These are phyloP conservation scores for Sequoia sempervirens DNA, from an alignment of 75 land plant genomes.

Conservation along the genomic window DNA sequence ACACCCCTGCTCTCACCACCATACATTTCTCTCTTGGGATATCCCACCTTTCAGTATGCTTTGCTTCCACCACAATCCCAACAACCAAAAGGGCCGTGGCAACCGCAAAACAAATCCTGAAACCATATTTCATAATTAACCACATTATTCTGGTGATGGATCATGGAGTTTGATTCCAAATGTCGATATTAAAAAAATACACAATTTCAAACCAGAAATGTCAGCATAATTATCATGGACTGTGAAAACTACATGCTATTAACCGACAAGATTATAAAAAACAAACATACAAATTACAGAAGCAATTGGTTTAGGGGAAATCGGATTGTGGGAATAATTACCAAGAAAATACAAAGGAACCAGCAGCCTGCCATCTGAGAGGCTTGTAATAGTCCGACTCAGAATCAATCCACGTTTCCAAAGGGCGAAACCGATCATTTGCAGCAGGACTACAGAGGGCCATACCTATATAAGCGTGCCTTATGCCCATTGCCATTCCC, in stretches of 20 bases:
- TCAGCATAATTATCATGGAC: no score
- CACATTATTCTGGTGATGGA: no score
- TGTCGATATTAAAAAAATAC: no score
- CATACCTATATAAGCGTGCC: constrained; percentile 37
- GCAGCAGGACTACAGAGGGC: constrained; percentile 27
- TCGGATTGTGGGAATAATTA: neutral
- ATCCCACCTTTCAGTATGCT: constrained; percentile 41
- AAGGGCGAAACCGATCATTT: constrained; percentile 7
- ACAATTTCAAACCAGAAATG: no score
- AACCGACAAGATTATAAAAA: no score
- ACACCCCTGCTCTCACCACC: constrained; percentile 33
- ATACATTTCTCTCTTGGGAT: constrained; percentile 32
- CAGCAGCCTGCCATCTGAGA: constrained; percentile 48
- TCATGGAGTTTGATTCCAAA: no score
- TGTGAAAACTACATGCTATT: no score
- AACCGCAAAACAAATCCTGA: constrained; percentile 55
- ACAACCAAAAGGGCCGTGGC: constrained; percentile 47
- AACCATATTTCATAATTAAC: neutral
- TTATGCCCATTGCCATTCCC: constrained; percentile 36
- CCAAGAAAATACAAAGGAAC: constrained; percentile 53
- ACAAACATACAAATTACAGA: no score
- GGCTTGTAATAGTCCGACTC: constrained; percentile 9
- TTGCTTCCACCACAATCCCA: constrained; percentile 53
- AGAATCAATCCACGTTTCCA: constrained; percentile 22
- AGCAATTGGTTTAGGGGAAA: no score